These are phyloP conservation scores for Sporobolomyces pararoseus DNA, from an alignment of 768 basidiomycete genomes.

Conservation along the genomic window DNA sequence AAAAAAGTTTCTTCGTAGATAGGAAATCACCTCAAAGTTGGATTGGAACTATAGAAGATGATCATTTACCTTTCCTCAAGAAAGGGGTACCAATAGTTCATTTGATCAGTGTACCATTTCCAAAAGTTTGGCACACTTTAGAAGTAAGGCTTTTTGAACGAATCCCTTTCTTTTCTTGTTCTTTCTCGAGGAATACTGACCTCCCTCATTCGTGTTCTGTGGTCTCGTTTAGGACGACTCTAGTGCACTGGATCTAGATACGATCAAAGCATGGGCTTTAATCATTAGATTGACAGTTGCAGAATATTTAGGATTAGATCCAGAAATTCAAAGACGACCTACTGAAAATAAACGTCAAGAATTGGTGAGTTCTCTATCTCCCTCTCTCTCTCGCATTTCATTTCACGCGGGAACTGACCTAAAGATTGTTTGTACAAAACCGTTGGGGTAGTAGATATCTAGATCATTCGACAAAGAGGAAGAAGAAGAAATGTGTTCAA, in stretches of 20 bases:
- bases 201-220: background rate
- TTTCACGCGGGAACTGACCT: no score
- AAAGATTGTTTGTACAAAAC: no score
- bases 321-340: background rate
- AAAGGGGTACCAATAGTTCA: conserved; percentile 84
- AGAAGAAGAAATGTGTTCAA: no score
- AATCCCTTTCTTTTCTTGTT: conserved; percentile 1
- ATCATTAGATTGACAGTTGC: conserved; percentile 80
- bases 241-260: conserved; percentile 73
- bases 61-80: conserved; percentile 83
- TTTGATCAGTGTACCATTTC: conserved; percentile 84
- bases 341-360: background rate
- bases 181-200: background rate
- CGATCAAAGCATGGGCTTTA: conserved; percentile 83
- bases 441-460: no score
- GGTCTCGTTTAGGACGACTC: conserved; percentile 70
- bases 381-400: background rate
- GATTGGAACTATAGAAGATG: conserved; percentile 61
- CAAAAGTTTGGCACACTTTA: conserved; percentile 79
- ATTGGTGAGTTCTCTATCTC: conserved; percentile 8
- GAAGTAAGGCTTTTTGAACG: conserved; percentile 59
- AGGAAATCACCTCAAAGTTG: conserved; percentile 53
- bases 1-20: conserved; percentile 61
- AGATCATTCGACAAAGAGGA: no score
- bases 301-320: conserved; percentile 69